These are phyloP conservation scores for Alternaria sp. DNA, from an alignment of 2,329 filamentous ascomycete genomes.

Conservation along the genomic window DNA sequence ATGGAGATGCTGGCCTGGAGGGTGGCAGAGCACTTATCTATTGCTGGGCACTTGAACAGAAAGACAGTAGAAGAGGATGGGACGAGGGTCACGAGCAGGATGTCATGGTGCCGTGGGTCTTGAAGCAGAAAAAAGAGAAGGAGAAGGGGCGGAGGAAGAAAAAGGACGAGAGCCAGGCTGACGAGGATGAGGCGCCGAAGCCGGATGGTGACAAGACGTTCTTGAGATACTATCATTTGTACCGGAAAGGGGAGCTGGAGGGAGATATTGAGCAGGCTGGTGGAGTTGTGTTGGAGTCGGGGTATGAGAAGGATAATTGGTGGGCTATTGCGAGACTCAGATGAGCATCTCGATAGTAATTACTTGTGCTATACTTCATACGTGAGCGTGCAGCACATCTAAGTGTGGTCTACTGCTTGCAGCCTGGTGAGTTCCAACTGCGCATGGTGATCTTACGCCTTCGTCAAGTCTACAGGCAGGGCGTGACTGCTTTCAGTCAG, in stretches of 20 bases:
- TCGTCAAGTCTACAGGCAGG: conserved; percentile 44
- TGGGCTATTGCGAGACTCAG: conserved; percentile 72
- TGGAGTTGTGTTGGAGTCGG: conserved; percentile 75
- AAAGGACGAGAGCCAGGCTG: neutral
- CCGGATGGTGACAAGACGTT: conserved; percentile 64
- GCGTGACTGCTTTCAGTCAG: conserved; percentile 70
- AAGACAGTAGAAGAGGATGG: conserved; percentile 85
- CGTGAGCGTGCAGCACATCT: neutral
- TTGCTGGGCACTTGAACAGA: conserved; percentile 96
- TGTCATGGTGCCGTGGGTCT: conserved; percentile 94
- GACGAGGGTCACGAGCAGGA: conserved; percentile 84
- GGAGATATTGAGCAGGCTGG: conserved; percentile 76
- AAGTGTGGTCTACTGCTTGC: neutral
- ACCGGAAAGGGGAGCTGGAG: conserved; percentile 84
- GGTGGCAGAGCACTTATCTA: conserved; percentile 78
- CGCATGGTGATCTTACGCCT: neutral
- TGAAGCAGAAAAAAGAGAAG: conserved; percentile 55
- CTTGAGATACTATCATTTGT: conserved; percentile 94
- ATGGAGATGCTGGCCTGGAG: neutral
- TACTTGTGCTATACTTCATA: neutral
- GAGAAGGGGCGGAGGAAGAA: conserved; percentile 23
- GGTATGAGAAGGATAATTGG: conserved; percentile 99
- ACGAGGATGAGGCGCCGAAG: conserved; percentile 3
- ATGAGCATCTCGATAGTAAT: neutral
- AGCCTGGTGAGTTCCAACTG: neutral